Percentiles rank a stretch among this genome's conserved stretches.
phyloP scores from a whole-genome alignment of 2,329 filamentous ascomycete genomes.

The Pyrenophora graminea region DNA sequence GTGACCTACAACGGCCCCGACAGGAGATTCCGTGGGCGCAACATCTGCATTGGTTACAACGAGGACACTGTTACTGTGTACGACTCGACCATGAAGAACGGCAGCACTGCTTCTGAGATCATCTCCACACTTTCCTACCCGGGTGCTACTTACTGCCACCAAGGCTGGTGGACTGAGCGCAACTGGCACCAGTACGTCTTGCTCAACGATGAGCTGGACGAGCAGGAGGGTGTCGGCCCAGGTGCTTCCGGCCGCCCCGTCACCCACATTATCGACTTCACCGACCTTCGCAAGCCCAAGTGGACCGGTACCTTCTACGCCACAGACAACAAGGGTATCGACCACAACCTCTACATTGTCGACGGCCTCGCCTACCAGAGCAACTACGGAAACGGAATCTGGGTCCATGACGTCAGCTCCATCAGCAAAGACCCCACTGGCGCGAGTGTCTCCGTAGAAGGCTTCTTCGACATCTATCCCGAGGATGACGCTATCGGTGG shows the following conservation, averaged over 20 bases:
- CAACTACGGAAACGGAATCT: slow-evolving; percentile 49
- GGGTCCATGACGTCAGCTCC: slow-evolving; percentile 47
- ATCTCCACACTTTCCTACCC: slow-evolving; percentile 60
- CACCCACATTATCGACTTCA: slow-evolving; percentile 43
- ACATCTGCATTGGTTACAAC: slow-evolving; percentile 63
- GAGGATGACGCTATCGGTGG: slow-evolving; percentile 47
- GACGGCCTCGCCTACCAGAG: slow-evolving; percentile 49
- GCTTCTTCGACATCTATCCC: slow-evolving; percentile 50
- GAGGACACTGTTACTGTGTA: slow-evolving; percentile 58
- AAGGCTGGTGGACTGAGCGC: slow-evolving; percentile 58
- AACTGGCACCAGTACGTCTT: slow-evolving; percentile 42
- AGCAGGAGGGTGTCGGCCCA: slow-evolving; percentile 33
- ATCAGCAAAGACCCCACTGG: slow-evolving; percentile 47
- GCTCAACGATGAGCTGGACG: slow-evolving; percentile 43
- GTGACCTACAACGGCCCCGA: slow-evolving; percentile 60
- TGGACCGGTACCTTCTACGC: slow-evolving; percentile 50
- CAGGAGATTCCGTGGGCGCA: slow-evolving; percentile 52
- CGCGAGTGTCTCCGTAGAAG: slow-evolving; percentile 46
- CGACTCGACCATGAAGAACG: slow-evolving; percentile 57
- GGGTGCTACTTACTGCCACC: slow-evolving; percentile 61
- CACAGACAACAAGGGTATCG: slow-evolving; percentile 43
- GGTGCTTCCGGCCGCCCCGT: slow-evolving; percentile 39
- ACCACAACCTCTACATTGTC: slow-evolving; percentile 53
- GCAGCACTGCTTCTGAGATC: slow-evolving; percentile 60
- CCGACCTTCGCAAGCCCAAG: slow-evolving; percentile 40